Conservation (phyloP, 2,329 filamentous ascomycete genomes). For the Hysterium pulicare region DNA sequence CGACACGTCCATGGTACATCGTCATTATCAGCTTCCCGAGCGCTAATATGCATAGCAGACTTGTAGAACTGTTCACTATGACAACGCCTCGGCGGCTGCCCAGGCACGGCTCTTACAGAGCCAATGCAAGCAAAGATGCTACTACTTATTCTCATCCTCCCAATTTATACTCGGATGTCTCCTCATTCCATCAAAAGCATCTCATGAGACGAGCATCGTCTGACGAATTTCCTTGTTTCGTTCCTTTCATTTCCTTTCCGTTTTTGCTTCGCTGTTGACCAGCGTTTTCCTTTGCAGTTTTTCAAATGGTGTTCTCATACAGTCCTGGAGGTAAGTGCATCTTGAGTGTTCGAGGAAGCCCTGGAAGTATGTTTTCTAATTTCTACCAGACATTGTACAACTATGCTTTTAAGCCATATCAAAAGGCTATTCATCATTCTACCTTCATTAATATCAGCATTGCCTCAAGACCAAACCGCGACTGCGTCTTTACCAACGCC, state of each 20-base stretch:
- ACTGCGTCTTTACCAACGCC: conserved; percentile 18
- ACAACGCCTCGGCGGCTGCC: conserved; percentile 36
- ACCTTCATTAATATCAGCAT: conserved; percentile 32
- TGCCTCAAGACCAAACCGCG: conserved; percentile 23
- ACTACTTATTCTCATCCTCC: conserved; percentile 34
- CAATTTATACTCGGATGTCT: conserved; percentile 17
- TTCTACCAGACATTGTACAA: conserved; percentile 31
- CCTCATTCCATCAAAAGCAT: conserved; percentile 23
- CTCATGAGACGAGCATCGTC: conserved; percentile 33
- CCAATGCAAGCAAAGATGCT: conserved; percentile 25
- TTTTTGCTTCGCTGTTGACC: conserved; percentile 30
- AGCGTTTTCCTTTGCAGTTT: conserved; percentile 23
- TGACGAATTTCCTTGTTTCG: conserved; percentile 36
- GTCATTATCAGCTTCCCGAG: conserved; percentile 20
- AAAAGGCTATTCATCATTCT: conserved; percentile 36
- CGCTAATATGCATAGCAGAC: conserved; percentile 32
- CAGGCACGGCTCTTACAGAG: conserved; percentile 28
- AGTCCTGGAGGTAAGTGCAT: conserved; percentile 27
- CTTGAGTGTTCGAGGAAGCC: conserved; percentile 6
- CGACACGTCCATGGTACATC: conserved; percentile 22
- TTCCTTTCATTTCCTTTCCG: conserved; percentile 13
- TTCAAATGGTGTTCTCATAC: conserved; percentile 28
- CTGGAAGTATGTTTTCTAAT: conserved; percentile 28
- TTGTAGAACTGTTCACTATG: conserved; percentile 20
- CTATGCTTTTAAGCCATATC: conserved; percentile 37